A percentile compares a stretch with the other conserved stretches of the same genome.
Conservation (phyloP, 345 rosid genomes). For the Moricandia arvensis region DNA sequence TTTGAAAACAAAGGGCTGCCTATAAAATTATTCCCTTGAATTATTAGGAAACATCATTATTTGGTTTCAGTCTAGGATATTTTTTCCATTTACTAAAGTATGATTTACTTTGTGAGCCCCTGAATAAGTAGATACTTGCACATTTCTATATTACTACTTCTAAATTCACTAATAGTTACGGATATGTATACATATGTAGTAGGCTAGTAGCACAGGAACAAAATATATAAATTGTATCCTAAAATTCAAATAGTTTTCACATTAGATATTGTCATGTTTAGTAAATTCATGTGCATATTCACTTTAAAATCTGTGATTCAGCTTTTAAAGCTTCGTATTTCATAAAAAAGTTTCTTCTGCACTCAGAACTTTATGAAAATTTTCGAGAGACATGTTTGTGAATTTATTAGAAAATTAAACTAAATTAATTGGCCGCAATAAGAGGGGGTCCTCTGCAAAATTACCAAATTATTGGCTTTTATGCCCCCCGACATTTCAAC, state of each 20-base stretch:
- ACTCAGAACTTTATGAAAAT: neutral
- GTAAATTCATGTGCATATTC: neutral
- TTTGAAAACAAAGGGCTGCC: constrained; percentile 11
- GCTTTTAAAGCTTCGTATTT: constrained; percentile 25
- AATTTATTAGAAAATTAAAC: constrained; percentile 9
- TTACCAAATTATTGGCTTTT: constrained; percentile 46
- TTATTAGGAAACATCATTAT: constrained; percentile 15
- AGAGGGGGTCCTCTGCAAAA: constrained; percentile 40
- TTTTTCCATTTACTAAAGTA: neutral
- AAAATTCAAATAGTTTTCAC: neutral
- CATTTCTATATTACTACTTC: neutral
- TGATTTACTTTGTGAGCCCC: neutral
- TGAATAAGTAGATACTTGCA: neutral
- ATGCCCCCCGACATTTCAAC: constrained; percentile 42
- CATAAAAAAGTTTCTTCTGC: constrained; percentile 5
- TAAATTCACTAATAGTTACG: neutral
- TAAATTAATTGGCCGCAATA: constrained; percentile 35
- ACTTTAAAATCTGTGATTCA: constrained; percentile 4
- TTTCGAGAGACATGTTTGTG: constrained; percentile 23
- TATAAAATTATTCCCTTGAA: constrained; percentile 8
- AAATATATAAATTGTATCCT: neutral
- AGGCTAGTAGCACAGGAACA: neutral
- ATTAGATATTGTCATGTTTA: neutral
- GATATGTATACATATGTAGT: neutral
- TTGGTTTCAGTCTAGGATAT: neutral